phyloP scores from a whole-genome alignment of 768 basidiomycete species.

The Suillus placidus region DNA sequence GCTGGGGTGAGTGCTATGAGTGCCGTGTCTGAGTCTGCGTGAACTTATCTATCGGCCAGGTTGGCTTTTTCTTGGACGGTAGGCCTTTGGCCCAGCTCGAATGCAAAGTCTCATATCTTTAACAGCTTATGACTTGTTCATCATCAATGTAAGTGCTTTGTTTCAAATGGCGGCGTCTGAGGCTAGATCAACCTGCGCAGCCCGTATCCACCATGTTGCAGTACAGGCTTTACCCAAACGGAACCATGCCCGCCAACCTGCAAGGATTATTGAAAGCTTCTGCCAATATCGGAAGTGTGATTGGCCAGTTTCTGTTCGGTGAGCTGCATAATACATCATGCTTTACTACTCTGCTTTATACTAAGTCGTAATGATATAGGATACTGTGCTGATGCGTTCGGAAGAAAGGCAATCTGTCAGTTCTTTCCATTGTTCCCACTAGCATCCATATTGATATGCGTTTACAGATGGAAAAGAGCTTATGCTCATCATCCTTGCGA shows the following conservation, averaged over 20 bases:
- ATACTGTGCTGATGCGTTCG: slow-evolving; percentile 65
- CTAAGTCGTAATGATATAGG: slow-evolving; percentile 37
- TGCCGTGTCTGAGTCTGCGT: background rate
- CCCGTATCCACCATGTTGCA: slow-evolving; percentile 71
- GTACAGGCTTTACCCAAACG: slow-evolving; percentile 60
- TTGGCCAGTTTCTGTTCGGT: slow-evolving; percentile 70
- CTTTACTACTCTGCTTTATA: background rate
- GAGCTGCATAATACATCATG: slow-evolving; percentile 3
- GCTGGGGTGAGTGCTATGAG: slow-evolving; percentile 49
- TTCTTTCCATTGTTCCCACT: background rate
- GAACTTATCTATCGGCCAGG: slow-evolving; percentile 35
- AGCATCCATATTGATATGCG: slow-evolving; percentile 7
- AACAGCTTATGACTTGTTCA: slow-evolving; percentile 70
- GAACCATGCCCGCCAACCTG: slow-evolving; percentile 51
- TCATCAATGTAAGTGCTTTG: slow-evolving; percentile 56
- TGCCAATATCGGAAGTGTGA: slow-evolving; percentile 74
- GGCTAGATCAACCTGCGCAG: slow-evolving; percentile 31
- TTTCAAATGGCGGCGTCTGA: background rate
- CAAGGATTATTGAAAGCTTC: slow-evolving; percentile 67
- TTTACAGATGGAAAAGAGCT: slow-evolving; percentile 71
- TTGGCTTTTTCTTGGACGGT: slow-evolving; percentile 77
- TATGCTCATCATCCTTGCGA: slow-evolving; percentile 79
- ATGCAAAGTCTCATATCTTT: slow-evolving; percentile 4
- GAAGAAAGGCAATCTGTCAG: slow-evolving; percentile 69
- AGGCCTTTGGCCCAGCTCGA: slow-evolving; percentile 18